Conservation (phyloP, 2,329 filamentous ascomycete genomes). For the Biscogniauxia mediterranea region DNA sequence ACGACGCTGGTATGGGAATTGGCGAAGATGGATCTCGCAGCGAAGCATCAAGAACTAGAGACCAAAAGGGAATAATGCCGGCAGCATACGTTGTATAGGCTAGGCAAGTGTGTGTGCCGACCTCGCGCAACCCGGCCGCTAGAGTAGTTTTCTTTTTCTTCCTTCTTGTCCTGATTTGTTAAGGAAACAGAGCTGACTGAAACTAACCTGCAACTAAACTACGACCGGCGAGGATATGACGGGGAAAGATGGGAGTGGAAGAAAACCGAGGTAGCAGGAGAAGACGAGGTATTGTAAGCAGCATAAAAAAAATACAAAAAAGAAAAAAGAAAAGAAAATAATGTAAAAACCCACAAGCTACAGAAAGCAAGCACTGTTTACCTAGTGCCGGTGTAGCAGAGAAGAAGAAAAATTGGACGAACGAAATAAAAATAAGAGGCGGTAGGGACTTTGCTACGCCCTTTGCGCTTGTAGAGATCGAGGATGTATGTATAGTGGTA, state of each 20-base stretch:
- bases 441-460: background rate
- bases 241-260: background rate
- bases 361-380: background rate
- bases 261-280: too few species aligned
- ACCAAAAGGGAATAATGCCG: background rate
- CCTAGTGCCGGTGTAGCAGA: background rate
- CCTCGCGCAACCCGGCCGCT: background rate
- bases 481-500: background rate
- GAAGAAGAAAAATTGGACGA: background rate
- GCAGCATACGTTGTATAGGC: background rate
- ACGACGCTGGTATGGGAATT: constrained; percentile 10
- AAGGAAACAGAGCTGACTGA: too few species aligned
- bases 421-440: background rate
- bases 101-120: background rate
- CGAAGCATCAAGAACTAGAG: background rate
- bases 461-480: background rate
- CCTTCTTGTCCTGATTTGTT: background rate
- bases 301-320: too few species aligned
- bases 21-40: constrained; percentile 9
- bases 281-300: too few species aligned
- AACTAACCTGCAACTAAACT: background rate
- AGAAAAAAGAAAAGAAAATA: too few species aligned
- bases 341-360: background rate
- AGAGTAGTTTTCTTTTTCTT: background rate
- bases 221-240: background rate